Evolutionary conservation across 1,284 basidiomycete species (phyloP).

Genomic region (Sporisorium iseilematis-ciliati): DNA sequence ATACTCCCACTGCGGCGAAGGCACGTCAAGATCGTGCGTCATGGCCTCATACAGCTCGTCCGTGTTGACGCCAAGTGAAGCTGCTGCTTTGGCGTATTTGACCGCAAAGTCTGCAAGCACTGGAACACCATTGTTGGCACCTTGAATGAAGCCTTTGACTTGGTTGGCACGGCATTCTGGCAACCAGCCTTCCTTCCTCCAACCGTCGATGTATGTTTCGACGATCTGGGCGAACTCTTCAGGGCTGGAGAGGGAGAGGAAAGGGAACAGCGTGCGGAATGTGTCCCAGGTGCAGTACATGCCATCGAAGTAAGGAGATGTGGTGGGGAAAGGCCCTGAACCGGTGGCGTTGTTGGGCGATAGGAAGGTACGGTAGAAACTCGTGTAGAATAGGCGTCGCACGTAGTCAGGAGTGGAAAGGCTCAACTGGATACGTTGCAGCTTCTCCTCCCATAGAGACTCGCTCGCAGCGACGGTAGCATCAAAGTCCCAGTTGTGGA

Average conservation of each 20-base stretch:
- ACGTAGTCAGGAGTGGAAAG: slow-evolving; percentile 52
- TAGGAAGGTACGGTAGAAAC: slow-evolving; percentile 62
- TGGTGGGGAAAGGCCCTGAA: slow-evolving; percentile 39
- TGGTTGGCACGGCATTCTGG: slow-evolving; percentile 65
- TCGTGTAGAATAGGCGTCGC: slow-evolving; percentile 58
- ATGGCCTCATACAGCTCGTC: slow-evolving; percentile 58
- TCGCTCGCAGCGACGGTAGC: slow-evolving; percentile 36
- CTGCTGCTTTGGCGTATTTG: slow-evolving; percentile 53
- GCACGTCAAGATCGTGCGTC: slow-evolving; percentile 69
- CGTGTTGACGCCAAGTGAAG: slow-evolving; percentile 44
- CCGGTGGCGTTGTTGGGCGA: slow-evolving; percentile 64
- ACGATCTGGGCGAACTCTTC: slow-evolving; percentile 59
- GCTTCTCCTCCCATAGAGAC: slow-evolving; percentile 59
- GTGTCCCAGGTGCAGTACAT: slow-evolving; percentile 58
- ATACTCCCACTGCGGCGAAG: slow-evolving; percentile 63
- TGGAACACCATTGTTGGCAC: slow-evolving; percentile 55
- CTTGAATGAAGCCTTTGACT: slow-evolving; percentile 52
- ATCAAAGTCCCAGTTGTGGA: slow-evolving; percentile 53
- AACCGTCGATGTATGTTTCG: slow-evolving; percentile 63
- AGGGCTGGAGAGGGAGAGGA: slow-evolving; percentile 57
- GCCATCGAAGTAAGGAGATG: slow-evolving; percentile 55
- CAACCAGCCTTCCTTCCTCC: slow-evolving; percentile 55
- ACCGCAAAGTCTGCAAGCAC: slow-evolving; percentile 60
- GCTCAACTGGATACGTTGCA: slow-evolving; percentile 53
- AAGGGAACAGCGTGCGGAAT: slow-evolving; percentile 59